These are phyloP conservation scores for Prosopis cineraria DNA, from an alignment of 306 rosid genomes.

Conservation along the genomic window DNA sequence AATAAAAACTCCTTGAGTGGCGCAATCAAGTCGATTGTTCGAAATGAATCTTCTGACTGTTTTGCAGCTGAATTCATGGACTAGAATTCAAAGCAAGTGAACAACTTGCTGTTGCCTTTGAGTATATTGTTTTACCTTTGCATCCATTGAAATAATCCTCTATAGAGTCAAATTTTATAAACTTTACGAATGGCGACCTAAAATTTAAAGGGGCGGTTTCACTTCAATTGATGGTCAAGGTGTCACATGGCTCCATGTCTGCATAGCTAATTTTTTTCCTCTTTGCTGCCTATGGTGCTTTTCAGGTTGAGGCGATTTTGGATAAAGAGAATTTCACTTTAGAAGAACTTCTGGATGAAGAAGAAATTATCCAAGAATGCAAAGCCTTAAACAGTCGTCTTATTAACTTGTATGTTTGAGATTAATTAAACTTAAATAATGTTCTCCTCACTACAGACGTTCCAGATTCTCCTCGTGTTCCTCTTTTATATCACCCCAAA, in stretches of 20 bases:
- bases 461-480: neutral
- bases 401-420: conserved; percentile 71
- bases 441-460: neutral
- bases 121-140: conserved; percentile 8
- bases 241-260: neutral
- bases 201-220: neutral
- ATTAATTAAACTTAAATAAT: conserved; percentile 4
- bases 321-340: conserved; percentile 87
- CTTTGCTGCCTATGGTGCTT: conserved; percentile 16
- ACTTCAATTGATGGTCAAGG: neutral
- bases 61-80: neutral
- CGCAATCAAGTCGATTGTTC: neutral
- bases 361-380: conserved; percentile 98
- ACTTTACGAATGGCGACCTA: neutral
- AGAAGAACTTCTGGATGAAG: conserved; percentile 96
- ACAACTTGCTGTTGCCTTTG: conserved; percentile 21
- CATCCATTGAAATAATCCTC: neutral
- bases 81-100: conserved; percentile 29
- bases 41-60: neutral
- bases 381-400: conserved; percentile 95
- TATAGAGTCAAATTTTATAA: neutral
- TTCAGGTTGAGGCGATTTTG: conserved; percentile 80
- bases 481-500: conserved; percentile 20
- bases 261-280: neutral
- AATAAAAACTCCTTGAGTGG: neutral